A percentile compares a stretch with the other conserved stretches of the same genome.
Conservation (phyloP, 225 moss, liverwort and hornwort species). For the Rhytidiadelphus loreus region DNA sequence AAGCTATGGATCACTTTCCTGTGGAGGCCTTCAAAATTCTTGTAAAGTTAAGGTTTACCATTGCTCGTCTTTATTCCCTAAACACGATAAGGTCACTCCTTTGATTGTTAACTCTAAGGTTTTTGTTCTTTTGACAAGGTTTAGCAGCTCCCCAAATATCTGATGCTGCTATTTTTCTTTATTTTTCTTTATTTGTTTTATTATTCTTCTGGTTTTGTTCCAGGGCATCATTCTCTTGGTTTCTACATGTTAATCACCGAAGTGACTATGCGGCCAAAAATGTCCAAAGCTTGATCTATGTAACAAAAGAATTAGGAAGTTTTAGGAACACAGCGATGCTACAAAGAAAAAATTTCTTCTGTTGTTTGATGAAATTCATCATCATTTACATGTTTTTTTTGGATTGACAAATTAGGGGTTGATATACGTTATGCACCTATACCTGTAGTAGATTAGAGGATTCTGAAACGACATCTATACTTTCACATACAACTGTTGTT, state of each 20-base stretch:
- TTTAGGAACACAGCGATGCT: not conserved
- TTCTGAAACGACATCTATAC: not conserved
- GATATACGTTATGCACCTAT: not conserved
- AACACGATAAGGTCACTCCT: not conserved
- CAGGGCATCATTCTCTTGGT: not conserved
- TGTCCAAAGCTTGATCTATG: not conserved
- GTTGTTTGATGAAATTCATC: not conserved
- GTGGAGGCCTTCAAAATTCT: conserved; percentile 54
- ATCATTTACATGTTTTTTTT: not conserved
- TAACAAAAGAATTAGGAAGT: not conserved
- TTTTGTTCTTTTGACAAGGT: not conserved
- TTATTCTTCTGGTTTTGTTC: not conserved
- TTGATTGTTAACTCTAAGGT: not conserved
- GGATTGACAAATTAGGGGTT: not conserved
- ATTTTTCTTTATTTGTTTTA: not conserved
- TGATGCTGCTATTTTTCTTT: not conserved
- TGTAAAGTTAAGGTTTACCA: conserved; percentile 40
- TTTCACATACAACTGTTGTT: not conserved
- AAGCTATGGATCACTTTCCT: conserved; percentile 55
- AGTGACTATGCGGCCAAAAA: not conserved
- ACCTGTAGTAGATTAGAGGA: not conserved
- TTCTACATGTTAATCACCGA: not conserved
- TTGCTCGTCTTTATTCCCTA: not conserved
- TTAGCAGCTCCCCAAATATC: not conserved
- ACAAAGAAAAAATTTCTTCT: not conserved